phyloP scores from a whole-genome alignment of 192 early-diverging fungal species.

The Podochytrium sp. region DNA sequence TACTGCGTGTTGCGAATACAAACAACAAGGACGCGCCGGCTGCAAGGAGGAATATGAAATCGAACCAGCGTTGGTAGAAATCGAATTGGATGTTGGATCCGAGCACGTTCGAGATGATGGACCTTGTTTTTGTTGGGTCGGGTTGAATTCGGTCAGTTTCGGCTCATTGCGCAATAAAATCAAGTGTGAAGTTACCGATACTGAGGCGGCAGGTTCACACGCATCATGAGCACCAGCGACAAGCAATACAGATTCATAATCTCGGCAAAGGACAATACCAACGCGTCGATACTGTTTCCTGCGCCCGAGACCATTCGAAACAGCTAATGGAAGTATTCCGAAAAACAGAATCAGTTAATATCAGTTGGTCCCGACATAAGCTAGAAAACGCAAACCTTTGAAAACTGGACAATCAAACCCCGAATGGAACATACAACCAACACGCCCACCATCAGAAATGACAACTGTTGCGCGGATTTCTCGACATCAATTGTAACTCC shows the following conservation, averaged over 20 bases:
- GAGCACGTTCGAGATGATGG: constrained; percentile 56
- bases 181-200: constrained; percentile 56
- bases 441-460: constrained; percentile 88
- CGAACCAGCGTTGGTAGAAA: constrained; percentile 94
- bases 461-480: constrained; percentile 90
- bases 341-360: constrained; percentile 64
- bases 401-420: constrained; percentile 81
- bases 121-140: neutral
- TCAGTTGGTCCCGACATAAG: constrained; percentile 29
- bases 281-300: constrained; percentile 55
- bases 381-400: constrained; percentile 69
- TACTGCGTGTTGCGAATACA: constrained; percentile 34
- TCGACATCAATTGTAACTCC: constrained; percentile 64
- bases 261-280: constrained; percentile 81
- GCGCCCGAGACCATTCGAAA: constrained; percentile 21
- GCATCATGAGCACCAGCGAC: constrained; percentile 90
- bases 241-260: constrained; percentile 94
- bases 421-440: constrained; percentile 90
- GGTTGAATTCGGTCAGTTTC: too few relatives aligned
- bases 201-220: constrained; percentile 81
- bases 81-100: constrained; percentile 78
- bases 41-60: constrained; percentile 87
- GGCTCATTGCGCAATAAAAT: neutral
- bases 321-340: constrained; percentile 24
- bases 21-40: constrained; percentile 73